Evolutionary conservation across 495 filamentous ascomycete species (phyloP).

Genomic region (Penicillium taxi): DNA sequence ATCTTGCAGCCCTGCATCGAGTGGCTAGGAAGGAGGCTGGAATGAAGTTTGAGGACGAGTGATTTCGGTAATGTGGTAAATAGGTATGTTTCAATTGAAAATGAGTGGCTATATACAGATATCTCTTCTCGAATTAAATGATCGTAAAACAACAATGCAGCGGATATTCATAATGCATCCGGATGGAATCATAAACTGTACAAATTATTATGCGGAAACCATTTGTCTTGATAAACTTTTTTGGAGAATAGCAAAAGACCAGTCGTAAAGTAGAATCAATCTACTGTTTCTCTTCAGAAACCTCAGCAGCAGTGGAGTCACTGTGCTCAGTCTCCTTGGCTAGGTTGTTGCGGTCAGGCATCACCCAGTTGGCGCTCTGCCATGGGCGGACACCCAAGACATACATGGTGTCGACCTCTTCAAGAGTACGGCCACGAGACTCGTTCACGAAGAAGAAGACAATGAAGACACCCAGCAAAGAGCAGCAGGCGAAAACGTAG

Average conservation of each 20-base stretch:
- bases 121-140: too few relatives aligned
- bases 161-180: too few relatives aligned
- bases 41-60: slow-evolving; percentile 56
- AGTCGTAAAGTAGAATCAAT: background rate
- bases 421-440: slow-evolving; percentile 56
- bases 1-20: slow-evolving; percentile 81
- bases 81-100: background rate
- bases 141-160: too few relatives aligned
- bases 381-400: slow-evolving; percentile 59
- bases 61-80: background rate
- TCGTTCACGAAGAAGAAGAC: slow-evolving; percentile 79
- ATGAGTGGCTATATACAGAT: too few relatives aligned
- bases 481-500: slow-evolving; percentile 71
- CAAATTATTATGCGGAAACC: too few relatives aligned
- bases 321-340: slow-evolving; percentile 16
- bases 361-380: slow-evolving; percentile 53
- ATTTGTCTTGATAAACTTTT: too few relatives aligned
- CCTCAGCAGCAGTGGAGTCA: slow-evolving; percentile 3
- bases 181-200: too few relatives aligned
- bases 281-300: slow-evolving; percentile 10
- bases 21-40: slow-evolving; percentile 61
- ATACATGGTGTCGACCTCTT: slow-evolving; percentile 86
- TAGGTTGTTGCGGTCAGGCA: slow-evolving; percentile 33
- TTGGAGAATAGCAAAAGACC: too few relatives aligned
- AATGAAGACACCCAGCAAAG: slow-evolving; percentile 52